Evolutionary conservation across 2,329 filamentous ascomycete genomes (phyloP).

Genomic region (Pseudocercospora vitis): DNA sequence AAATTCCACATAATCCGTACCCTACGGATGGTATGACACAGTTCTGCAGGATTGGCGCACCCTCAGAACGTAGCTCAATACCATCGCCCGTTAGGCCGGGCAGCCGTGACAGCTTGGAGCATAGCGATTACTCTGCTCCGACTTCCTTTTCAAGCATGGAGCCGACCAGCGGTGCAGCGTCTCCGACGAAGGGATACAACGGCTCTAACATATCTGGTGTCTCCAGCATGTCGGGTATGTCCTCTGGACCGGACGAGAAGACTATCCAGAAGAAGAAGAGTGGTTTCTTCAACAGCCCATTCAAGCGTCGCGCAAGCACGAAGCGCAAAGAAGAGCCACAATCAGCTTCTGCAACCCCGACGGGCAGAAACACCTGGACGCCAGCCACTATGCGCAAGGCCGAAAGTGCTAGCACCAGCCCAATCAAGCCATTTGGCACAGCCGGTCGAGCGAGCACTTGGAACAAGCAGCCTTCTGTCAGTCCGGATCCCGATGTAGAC

Average conservation of each 20-base stretch:
- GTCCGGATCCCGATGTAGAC: constrained; percentile 71
- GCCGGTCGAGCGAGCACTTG: constrained; percentile 34
- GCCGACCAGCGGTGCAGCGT: constrained; percentile 69
- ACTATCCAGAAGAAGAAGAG: constrained; percentile 69
- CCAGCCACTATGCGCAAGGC: constrained; percentile 42
- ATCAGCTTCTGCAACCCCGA: constrained; percentile 39
- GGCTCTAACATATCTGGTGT: constrained; percentile 35
- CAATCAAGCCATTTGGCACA: constrained; percentile 41
- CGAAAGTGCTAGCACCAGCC: constrained; percentile 45
- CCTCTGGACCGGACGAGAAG: constrained; percentile 59
- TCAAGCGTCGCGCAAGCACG: constrained; percentile 76
- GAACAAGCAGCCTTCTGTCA: constrained; percentile 39
- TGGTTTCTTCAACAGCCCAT: constrained; percentile 91
- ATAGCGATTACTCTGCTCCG: constrained; percentile 83
- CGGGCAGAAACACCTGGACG: constrained; percentile 55
- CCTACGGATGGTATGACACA: constrained; percentile 97
- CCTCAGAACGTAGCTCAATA: constrained; percentile 67
- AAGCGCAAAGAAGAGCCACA: constrained; percentile 64
- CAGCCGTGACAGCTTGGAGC: constrained; percentile 73
- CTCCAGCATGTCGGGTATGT: constrained; percentile 34
- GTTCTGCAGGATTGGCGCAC: constrained; percentile 77
- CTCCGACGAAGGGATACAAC: constrained; percentile 65
- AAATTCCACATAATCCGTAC: constrained; percentile 88
- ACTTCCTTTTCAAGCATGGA: constrained; percentile 88
- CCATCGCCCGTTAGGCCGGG: constrained; percentile 71